These are phyloP conservation scores for Verticillium tricorpus DNA, from an alignment of 2,329 filamentous ascomycete species.

Conservation along the genomic window DNA sequence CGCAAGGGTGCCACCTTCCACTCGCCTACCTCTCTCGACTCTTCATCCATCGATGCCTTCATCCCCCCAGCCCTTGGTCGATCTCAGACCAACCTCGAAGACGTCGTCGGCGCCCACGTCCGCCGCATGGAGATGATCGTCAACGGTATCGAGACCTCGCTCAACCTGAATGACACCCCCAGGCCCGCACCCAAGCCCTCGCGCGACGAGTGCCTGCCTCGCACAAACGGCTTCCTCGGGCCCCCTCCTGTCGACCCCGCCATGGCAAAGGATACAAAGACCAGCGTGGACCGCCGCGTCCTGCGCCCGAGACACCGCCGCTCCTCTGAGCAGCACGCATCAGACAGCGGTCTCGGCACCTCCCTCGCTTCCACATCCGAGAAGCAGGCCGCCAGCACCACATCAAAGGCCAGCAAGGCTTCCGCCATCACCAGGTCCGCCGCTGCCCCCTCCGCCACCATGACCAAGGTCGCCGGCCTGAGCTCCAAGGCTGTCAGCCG, in stretches of 20 bases:
- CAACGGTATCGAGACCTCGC: slow-evolving; percentile 59
- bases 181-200: slow-evolving; percentile 32
- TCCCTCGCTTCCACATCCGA: slow-evolving; percentile 64
- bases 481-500: slow-evolving; percentile 67
- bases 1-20: slow-evolving; percentile 68
- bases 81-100: slow-evolving; percentile 66
- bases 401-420: slow-evolving; percentile 34
- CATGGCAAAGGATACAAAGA: slow-evolving; percentile 35
- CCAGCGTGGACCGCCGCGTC: slow-evolving; percentile 41
- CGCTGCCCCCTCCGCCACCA: slow-evolving; percentile 39
- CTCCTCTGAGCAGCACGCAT: slow-evolving; percentile 62
- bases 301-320: slow-evolving; percentile 52
- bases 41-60: slow-evolving; percentile 35
- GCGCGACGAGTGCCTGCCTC: slow-evolving; percentile 52
- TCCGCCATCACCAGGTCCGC: slow-evolving; percentile 60
- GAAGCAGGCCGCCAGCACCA: slow-evolving; percentile 38
- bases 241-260: slow-evolving; percentile 48
- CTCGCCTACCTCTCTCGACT: slow-evolving; percentile 38
- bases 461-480: slow-evolving; percentile 54
- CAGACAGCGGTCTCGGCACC: slow-evolving; percentile 84
- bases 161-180: slow-evolving; percentile 25
- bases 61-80: slow-evolving; percentile 55
- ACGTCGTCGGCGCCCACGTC: slow-evolving; percentile 65
- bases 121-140: slow-evolving; percentile 65
- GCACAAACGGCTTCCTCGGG: slow-evolving; percentile 56